A percentile compares a stretch with the other conserved stretches of the same genome.
Conservation (phyloP, 805 yeast genomes). For the Yamadazyma insecticola region DNA sequence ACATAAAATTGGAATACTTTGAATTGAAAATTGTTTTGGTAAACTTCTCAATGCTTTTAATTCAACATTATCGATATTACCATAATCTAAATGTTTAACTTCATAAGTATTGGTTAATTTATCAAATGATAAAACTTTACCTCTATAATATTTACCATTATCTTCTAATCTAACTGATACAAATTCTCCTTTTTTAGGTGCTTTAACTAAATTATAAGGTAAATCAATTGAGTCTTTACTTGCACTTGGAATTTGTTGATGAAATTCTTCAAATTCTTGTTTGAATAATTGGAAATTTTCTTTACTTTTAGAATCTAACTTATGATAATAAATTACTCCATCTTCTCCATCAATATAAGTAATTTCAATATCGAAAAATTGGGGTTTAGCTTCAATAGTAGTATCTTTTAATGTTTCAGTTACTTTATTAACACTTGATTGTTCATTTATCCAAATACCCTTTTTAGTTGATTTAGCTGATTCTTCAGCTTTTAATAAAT, state of each 20-base stretch:
- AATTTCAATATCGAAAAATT: conserved; percentile 50
- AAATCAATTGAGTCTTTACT: conserved; percentile 31
- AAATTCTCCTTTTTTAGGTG: conserved; percentile 52
- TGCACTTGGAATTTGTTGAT: conserved; percentile 33
- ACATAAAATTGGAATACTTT: conserved; percentile 48
- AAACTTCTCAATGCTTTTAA: conserved; percentile 44
- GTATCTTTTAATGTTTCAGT: conserved; percentile 5
- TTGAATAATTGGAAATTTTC: conserved; percentile 40
- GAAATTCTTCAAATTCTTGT: conserved; percentile 43
- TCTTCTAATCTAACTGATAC: conserved; percentile 53
- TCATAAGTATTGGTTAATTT: conserved; percentile 38
- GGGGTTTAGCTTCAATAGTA: conserved; percentile 24
- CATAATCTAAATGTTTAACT: conserved; percentile 61
- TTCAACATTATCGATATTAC: conserved; percentile 46
- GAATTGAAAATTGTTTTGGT: conserved; percentile 44
- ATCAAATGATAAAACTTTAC: conserved; percentile 45
- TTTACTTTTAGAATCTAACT: conserved; percentile 32
- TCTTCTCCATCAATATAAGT: conserved; percentile 39
- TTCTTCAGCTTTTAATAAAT: conserved; percentile 58
- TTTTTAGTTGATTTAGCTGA: conserved; percentile 48
- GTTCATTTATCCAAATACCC: conserved; percentile 71
- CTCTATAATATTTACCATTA: conserved; percentile 57
- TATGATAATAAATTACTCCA: conserved; percentile 46
- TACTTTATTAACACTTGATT: conserved; percentile 15
- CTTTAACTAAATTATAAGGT: conserved; percentile 33